A percentile compares a stretch with the other conserved stretches of the same genome.
Conservation (phyloP, 2,329 filamentous ascomycete genomes). For the Fusarium azukiicola region DNA sequence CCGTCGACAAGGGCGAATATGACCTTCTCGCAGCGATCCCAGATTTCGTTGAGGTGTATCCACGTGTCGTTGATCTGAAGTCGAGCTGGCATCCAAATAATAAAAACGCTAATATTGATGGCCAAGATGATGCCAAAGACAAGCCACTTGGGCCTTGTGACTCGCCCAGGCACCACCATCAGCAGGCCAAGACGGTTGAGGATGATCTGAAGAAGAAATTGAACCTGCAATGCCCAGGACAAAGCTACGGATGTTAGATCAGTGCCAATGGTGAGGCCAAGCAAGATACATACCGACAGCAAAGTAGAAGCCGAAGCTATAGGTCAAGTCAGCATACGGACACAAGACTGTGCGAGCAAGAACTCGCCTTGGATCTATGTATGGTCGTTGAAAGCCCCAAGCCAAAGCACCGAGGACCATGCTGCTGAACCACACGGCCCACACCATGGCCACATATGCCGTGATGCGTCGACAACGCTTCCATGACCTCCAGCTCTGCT, state of each 20-base stretch:
- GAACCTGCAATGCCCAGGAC: conserved; percentile 68
- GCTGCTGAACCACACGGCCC: conserved; percentile 51
- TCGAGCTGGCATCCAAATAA: conserved; percentile 76
- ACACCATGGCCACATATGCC: conserved; percentile 48
- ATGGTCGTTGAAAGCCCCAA: conserved; percentile 51
- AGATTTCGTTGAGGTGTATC: conserved; percentile 70
- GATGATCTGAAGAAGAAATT: conserved; percentile 75
- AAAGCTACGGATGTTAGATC: conserved; percentile 28
- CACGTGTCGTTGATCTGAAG: conserved; percentile 66
- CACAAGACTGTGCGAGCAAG: fast-evolving
- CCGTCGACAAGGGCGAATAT: conserved; percentile 73
- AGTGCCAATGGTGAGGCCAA: fast-evolving
- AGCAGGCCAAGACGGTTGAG: conserved; percentile 74
- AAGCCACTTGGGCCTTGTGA: conserved; percentile 66
- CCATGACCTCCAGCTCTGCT: conserved; percentile 44
- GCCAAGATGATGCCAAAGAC: conserved; percentile 68
- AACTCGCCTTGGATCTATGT: conserved; percentile 49
- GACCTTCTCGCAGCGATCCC: conserved; percentile 75
- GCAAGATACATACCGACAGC: conserved; percentile 39
- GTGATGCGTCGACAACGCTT: conserved; percentile 38
- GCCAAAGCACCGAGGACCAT: conserved; percentile 47
- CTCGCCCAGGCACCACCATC: conserved; percentile 62
- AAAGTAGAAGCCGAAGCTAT: conserved; percentile 51
- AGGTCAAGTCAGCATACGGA: not conserved
- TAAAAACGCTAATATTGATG: conserved; percentile 75